A percentile compares a stretch with the other conserved stretches of the same genome.
Evolutionary conservation across 345 rosid species (phyloP).

Genomic region (Geranium brycei): DNA sequence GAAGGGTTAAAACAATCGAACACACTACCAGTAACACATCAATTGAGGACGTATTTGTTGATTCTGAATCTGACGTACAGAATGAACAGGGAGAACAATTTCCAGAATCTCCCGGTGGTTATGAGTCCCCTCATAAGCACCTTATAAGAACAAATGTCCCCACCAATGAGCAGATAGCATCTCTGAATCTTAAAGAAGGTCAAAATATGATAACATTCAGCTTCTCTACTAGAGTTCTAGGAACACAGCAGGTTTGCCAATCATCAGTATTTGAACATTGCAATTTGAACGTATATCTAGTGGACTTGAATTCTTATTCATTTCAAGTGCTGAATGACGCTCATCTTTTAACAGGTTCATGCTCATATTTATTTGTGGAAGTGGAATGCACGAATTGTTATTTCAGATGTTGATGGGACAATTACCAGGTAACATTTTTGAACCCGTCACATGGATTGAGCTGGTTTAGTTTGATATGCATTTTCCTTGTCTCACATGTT

Average conservation of each 20-base stretch:
- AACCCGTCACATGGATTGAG: background rate
- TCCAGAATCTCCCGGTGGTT: slow-evolving; percentile 19
- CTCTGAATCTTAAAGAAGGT: slow-evolving; percentile 84
- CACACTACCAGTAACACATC: slow-evolving; percentile 49
- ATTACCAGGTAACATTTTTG: slow-evolving; percentile 58
- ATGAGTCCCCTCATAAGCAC: slow-evolving; percentile 53
- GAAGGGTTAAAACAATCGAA: slow-evolving; percentile 67
- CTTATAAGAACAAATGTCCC: slow-evolving; percentile 68
- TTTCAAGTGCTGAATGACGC: slow-evolving; percentile 5
- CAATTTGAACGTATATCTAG: background rate
- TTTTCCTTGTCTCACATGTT: background rate
- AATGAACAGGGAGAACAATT: slow-evolving; percentile 23
- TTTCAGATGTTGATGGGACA: slow-evolving; percentile 94
- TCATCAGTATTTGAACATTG: background rate
- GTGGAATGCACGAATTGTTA: slow-evolving; percentile 84
- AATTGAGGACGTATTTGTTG: slow-evolving; percentile 65
- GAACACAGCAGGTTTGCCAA: slow-evolving; percentile 65
- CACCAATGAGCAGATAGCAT: slow-evolving; percentile 75
- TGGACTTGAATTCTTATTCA: background rate
- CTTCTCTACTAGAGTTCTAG: slow-evolving; percentile 78
- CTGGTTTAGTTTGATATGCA: background rate
- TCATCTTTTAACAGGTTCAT: slow-evolving; percentile 46
- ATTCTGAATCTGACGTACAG: slow-evolving; percentile 48
- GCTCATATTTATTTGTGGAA: slow-evolving; percentile 90
- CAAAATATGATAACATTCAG: slow-evolving; percentile 76